Percentiles rank a stretch among this genome's conserved stretches.
Conservation (phyloP, 108 stramenopile genomes). For the Cyclotella choctawhatcheeana region DNA sequence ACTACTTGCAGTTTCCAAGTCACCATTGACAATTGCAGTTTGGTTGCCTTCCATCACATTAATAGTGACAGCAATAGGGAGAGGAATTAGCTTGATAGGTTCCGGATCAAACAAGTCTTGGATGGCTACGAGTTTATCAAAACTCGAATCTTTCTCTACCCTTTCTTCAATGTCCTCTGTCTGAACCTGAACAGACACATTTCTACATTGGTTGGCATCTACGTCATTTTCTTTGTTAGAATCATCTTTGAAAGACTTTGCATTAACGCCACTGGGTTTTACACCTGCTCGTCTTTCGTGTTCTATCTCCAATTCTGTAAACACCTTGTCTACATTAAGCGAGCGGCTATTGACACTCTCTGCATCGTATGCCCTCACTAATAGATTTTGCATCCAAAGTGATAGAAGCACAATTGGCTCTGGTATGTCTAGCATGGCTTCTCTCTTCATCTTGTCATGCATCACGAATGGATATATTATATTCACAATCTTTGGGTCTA, state of each 20-base stretch:
- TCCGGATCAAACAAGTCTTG: not conserved
- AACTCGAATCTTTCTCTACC: not conserved
- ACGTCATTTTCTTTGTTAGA: conserved; percentile 6
- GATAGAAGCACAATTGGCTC: conserved; percentile 17
- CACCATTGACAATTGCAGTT: conserved; percentile 30
- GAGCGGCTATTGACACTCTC: conserved; percentile 9
- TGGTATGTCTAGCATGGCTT: not conserved
- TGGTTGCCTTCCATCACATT: conserved; percentile 29
- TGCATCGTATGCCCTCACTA: not conserved
- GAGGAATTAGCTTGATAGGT: conserved; percentile 16
- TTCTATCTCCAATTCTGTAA: conserved; percentile 16
- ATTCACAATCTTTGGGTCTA: conserved; percentile 17
- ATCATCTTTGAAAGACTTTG: not conserved
- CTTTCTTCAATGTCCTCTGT: conserved; percentile 12
- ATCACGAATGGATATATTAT: conserved; percentile 36
- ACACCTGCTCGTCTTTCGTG: not conserved
- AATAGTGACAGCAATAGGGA: conserved; percentile 34
- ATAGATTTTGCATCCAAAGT: conserved; percentile 20
- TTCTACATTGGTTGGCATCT: not conserved
- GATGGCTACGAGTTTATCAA: not conserved
- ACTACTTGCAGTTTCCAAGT: not conserved
- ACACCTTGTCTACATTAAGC: conserved; percentile 12
- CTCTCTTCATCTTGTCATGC: conserved; percentile 22
- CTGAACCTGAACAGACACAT: conserved; percentile 26
- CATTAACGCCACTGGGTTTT: not conserved